Base-by-base conservation (phyloP, 768 basidiomycete species). In the Postia placenta region DNA sequence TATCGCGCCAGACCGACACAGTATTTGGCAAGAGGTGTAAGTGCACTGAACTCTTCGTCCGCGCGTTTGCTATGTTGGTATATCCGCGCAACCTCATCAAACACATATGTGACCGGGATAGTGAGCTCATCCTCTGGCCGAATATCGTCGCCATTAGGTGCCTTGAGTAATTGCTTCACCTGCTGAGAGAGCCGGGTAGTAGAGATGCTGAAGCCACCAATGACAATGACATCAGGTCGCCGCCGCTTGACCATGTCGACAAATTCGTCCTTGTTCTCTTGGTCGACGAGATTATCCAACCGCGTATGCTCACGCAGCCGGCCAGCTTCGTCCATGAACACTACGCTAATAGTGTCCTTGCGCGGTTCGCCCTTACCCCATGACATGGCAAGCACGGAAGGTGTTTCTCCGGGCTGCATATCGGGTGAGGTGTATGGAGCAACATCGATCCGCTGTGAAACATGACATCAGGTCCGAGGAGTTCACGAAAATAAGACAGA, bases 361-460 rank as follows among this genome's bases (percentile, higher is more conserved):
- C 86, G 83, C 33, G 92, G 90, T 58, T 96, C 93, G 30, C 96
- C 96, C 67, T 89, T 86, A 30, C 96, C 96, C 84, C 92, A 93
- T 5, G 94, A 95, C 49, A 95, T 66, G 2, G 94, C 90, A 36
- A 99, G 75, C 19, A 98, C 92, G 19, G 84, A 75, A 42, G 93
- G 67, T 35, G 78, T 71, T 60, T 90, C 80, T 11, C 89, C 92
- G 45, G 74, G 68, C 48, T 79, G 81, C 69, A 87, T 80, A 5
- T 76, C 75, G 0, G 72, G 66, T 4, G 78, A 78, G 22, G 68
- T 62, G 58, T 79, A 93, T 1, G 94, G 89, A 5, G 85, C 86
- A 7, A 87, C 81, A 61, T 94, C 85, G 56, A 92, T 76, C 45
- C 90, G 80, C 93, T 96, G 59, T n/a, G n/a, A n/a, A n/a, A n/a